phyloP scores from a whole-genome alignment of 345 rosid genomes.

The Pistacia integerrima region DNA sequence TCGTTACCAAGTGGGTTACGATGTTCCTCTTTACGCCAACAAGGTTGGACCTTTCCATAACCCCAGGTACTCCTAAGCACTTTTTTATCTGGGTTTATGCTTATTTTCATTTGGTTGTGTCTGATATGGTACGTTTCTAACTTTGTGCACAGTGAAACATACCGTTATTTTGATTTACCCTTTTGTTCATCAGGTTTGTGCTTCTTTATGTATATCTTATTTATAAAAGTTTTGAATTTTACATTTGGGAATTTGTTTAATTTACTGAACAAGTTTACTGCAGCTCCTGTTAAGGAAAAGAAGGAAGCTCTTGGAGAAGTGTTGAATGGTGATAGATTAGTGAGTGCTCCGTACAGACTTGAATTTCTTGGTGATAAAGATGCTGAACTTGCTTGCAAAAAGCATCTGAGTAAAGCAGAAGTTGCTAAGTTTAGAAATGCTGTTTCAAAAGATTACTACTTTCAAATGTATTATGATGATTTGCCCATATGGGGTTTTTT shows the following conservation, averaged over 20 bases:
- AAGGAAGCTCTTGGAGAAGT: constrained; percentile 75
- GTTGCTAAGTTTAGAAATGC: constrained; percentile 45
- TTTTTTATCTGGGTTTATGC: too few species aligned
- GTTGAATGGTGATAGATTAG: constrained; percentile 68
- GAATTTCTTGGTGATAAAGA: constrained; percentile 41
- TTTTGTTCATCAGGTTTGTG: constrained; percentile 34
- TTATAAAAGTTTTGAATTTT: not conserved
- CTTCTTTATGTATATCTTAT: not conserved
- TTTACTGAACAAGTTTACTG: constrained; percentile 6
- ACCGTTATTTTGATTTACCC: constrained; percentile 39
- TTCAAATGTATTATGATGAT: constrained; percentile 59
- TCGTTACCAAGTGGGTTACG: constrained; percentile 33
- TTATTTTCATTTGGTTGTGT: too few species aligned
- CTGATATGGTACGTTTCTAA: not conserved
- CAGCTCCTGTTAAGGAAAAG: constrained; percentile 44
- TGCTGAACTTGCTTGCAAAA: constrained; percentile 43
- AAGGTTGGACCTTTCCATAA: constrained; percentile 44
- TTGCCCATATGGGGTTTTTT: constrained; percentile 57
- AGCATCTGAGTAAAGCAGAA: constrained; percentile 37
- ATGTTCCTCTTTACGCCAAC: constrained; percentile 40
- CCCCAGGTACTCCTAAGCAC: constrained; percentile 28
- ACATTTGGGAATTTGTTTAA: not conserved
- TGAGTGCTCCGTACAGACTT: constrained; percentile 61
- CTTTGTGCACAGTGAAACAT: constrained; percentile 31
- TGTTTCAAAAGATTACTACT: constrained; percentile 49